Evolutionary conservation across 352 stramenopile genomes (phyloP).

Genomic region (Pythium vanterpoolii): DNA sequence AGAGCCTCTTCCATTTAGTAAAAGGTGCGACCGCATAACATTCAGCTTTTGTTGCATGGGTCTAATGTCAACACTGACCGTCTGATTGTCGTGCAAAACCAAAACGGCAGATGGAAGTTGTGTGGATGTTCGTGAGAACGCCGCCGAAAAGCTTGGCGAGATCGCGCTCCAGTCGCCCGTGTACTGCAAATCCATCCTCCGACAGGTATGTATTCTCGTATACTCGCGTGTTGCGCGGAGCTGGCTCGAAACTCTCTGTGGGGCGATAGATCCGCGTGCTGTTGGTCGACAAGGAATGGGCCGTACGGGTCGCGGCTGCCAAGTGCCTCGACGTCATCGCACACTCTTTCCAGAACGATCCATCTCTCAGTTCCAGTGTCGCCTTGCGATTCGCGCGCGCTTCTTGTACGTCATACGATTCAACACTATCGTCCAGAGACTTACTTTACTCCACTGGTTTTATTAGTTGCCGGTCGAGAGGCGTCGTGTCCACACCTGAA

Average conservation of each 20-base stretch:
- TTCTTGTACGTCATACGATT: constrained; percentile 52
- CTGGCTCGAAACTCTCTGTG: neutral
- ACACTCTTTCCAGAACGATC: constrained; percentile 29
- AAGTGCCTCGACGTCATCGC: constrained; percentile 62
- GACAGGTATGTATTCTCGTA: constrained; percentile 29
- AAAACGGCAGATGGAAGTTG: constrained; percentile 67
- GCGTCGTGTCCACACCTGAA: constrained; percentile 38
- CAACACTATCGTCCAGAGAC: no score
- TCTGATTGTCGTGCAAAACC: neutral
- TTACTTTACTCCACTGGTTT: no score
- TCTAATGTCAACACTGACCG: neutral
- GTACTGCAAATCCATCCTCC: constrained; percentile 50
- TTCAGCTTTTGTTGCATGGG: neutral
- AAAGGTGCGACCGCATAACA: constrained; percentile 27
- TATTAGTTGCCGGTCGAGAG: constrained; percentile 52
- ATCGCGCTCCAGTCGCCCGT: constrained; percentile 43
- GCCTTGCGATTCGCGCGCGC: constrained; percentile 38
- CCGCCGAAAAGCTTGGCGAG: constrained; percentile 67
- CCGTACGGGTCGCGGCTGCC: constrained; percentile 65
- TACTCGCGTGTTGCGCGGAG: no score
- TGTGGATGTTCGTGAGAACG: constrained; percentile 61
- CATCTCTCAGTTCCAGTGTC: constrained; percentile 17
- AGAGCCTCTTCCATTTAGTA: constrained; percentile 78
- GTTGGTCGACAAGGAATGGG: constrained; percentile 55
- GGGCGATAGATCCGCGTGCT: constrained; percentile 41